These are phyloP conservation scores for Malus fusca DNA, from an alignment of 306 rosid genomes.

Conservation along the genomic window DNA sequence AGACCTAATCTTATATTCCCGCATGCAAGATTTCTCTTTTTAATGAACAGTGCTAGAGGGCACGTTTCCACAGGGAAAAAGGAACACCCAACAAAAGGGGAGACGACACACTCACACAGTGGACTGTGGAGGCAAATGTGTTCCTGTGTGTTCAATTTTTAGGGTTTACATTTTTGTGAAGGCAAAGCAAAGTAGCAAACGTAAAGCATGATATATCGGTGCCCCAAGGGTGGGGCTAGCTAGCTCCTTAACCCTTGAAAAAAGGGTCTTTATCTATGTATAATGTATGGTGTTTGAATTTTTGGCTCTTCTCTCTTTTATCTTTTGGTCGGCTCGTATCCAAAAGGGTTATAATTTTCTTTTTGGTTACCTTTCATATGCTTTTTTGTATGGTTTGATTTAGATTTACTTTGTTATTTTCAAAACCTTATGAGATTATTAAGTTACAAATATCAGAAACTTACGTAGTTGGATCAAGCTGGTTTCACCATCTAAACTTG, in stretches of 20 bases:
- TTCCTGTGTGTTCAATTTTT: background rate
- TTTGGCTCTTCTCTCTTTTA: slow-evolving; percentile 26
- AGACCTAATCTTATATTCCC: slow-evolving; percentile 53
- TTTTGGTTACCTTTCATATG: slow-evolving; percentile 15
- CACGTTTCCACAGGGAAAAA: slow-evolving; percentile 58
- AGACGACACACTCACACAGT: background rate
- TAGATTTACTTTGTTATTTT: slow-evolving; percentile 6
- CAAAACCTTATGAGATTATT: background rate
- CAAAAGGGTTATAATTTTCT: slow-evolving; percentile 23
- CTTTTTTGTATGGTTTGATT: slow-evolving; percentile 21
- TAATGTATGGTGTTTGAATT: slow-evolving; percentile 16
- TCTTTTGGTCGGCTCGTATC: slow-evolving; percentile 48
- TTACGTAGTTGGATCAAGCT: background rate
- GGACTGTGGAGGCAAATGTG: background rate
- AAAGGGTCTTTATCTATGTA: slow-evolving; percentile 26
- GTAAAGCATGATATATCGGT: background rate
- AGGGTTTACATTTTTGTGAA: slow-evolving; percentile 10
- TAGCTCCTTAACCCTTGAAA: background rate
- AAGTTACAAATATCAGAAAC: background rate
- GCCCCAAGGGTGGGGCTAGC: slow-evolving; percentile 11
- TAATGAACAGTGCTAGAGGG: slow-evolving; percentile 39
- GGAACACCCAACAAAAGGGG: slow-evolving; percentile 7
- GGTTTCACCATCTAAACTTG: background rate
- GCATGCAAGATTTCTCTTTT: slow-evolving; percentile 69
- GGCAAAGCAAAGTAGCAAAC: slow-evolving; percentile 27